Conservation (phyloP, 192 early-diverging fungal species). For the Podila minutissima region DNA sequence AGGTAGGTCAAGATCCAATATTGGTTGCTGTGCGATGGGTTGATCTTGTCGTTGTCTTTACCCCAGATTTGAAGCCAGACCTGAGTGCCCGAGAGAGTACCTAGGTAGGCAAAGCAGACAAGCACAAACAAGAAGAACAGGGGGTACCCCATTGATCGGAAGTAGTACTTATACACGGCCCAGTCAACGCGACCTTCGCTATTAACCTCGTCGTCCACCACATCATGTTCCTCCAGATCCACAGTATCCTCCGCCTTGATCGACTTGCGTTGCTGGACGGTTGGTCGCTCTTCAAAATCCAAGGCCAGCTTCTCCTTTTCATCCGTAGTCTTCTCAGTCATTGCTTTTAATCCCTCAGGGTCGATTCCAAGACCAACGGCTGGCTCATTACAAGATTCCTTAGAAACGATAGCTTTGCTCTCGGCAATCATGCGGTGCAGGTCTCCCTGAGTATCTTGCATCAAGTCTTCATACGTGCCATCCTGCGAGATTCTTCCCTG, state of each 20-base stretch:
- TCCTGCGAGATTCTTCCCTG: constrained; percentile 74
- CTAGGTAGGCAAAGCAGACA: neutral
- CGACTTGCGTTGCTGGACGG: constrained; percentile 18
- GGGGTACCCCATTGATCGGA: constrained; percentile 1
- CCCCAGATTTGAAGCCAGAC: constrained; percentile 9
- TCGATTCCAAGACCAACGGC: constrained; percentile 6
- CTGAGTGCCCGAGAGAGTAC: neutral
- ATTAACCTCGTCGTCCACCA: constrained; percentile 28
- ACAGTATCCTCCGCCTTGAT: constrained; percentile 11
- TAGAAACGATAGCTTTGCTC: neutral
- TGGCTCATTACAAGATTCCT: constrained; percentile 15
- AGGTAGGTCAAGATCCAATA: constrained; percentile 35
- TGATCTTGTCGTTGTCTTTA: neutral
- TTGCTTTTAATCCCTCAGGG: constrained; percentile 17
- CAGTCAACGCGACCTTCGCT: constrained; percentile 27
- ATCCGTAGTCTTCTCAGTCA: neutral
- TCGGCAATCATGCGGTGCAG: constrained; percentile 67
- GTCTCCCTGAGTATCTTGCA: constrained; percentile 62
- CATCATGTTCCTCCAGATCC: constrained; percentile 28
- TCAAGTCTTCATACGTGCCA: constrained; percentile 71
- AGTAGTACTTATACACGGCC: constrained; percentile 39
- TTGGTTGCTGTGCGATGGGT: neutral
- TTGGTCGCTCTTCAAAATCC: constrained; percentile 9
- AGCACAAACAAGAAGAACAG: neutral
- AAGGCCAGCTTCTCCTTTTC: neutral